These are phyloP conservation scores for Oryza punctata DNA, from an alignment of 176 grass and related monocot species.

Conservation along the genomic window DNA sequence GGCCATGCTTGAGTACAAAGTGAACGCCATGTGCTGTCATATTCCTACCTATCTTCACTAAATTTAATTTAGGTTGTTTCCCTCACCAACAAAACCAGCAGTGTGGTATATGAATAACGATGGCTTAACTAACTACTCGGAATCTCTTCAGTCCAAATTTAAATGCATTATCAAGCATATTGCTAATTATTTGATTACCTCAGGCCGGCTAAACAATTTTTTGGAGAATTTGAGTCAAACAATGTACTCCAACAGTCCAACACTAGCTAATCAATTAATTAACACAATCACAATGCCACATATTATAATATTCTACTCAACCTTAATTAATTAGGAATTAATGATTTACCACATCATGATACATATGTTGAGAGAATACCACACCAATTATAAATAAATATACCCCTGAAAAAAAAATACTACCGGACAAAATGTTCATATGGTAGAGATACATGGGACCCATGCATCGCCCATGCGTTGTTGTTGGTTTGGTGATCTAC, in stretches of 20 bases:
- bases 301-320: background rate
- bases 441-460: background rate
- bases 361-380: background rate
- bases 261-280: no score
- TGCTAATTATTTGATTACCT: background rate
- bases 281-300: no score
- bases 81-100: background rate
- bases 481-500: background rate
- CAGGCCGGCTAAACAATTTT: background rate
- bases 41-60: background rate
- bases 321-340: background rate
- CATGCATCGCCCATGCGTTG: no score
- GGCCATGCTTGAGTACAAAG: background rate
- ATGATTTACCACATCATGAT: background rate
- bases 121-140: background rate
- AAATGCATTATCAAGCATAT: background rate
- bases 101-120: background rate
- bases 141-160: background rate
- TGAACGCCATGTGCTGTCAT: background rate
- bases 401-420: background rate
- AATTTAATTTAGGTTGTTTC: background rate
- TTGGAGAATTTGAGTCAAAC: background rate
- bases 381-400: background rate
- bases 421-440: background rate
- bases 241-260: background rate